phyloP scores from a whole-genome alignment of 192 early-diverging fungal species.

The Neocallimastix lanati region DNA sequence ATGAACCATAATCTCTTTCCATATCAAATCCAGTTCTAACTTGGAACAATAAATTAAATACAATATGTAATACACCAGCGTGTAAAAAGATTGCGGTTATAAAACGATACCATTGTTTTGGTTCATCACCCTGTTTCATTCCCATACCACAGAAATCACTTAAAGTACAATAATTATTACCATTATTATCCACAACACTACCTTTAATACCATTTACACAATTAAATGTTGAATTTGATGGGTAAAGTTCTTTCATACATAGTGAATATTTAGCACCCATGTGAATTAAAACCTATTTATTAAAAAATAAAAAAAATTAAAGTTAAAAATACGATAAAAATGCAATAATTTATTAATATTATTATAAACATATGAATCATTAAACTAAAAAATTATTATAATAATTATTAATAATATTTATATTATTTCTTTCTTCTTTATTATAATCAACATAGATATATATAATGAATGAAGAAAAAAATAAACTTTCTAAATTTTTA shows the following conservation, averaged over 20 bases:
- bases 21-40: constrained; percentile 46
- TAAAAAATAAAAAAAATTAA: too few relatives aligned
- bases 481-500: too few relatives aligned
- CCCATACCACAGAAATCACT: constrained; percentile 41
- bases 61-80: constrained; percentile 56
- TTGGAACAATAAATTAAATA: constrained; percentile 59
- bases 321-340: too few relatives aligned
- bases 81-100: constrained; percentile 65
- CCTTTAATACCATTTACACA: background rate
- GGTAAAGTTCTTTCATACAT: constrained; percentile 39
- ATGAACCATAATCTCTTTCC: constrained; percentile 57
- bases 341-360: too few relatives aligned
- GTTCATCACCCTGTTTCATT: constrained; percentile 6
- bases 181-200: background rate
- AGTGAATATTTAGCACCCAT: constrained; percentile 59
- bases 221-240: background rate
- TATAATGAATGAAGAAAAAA: too few relatives aligned
- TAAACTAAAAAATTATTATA: too few relatives aligned
- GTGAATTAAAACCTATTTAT: constrained; percentile 44
- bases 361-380: too few relatives aligned
- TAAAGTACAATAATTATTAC: constrained; percentile 22
- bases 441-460: too few relatives aligned
- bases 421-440: too few relatives aligned
- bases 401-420: too few relatives aligned
- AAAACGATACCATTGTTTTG: constrained; percentile 67